phyloP scores from a whole-genome alignment of 2,329 filamentous ascomycete species.

The Sclerotinia trifoliorum region DNA sequence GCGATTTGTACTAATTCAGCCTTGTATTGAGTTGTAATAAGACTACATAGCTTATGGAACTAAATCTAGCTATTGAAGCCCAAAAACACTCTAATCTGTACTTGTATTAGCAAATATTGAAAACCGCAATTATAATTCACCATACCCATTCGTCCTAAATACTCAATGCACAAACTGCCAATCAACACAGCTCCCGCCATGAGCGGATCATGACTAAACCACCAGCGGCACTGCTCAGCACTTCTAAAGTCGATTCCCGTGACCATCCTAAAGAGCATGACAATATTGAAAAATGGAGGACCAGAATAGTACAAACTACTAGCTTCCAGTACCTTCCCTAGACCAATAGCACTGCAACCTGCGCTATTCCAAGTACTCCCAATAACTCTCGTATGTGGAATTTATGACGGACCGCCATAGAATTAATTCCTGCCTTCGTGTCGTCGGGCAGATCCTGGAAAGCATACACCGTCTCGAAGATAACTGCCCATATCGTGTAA shows the following conservation, averaged over 20 bases:
- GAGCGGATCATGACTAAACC: conserved; percentile 10
- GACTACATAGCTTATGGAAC: too few species aligned
- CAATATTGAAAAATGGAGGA: not conserved
- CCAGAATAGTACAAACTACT: not conserved
- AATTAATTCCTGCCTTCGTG: conserved; percentile 19
- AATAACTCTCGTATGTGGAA: not conserved
- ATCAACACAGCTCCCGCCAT: not conserved
- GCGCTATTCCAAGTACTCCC: not conserved
- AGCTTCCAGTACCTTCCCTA: not conserved
- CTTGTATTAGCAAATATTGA: not conserved
- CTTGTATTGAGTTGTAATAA: too few species aligned
- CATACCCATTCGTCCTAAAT: not conserved
- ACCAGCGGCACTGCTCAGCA: conserved; percentile 15
- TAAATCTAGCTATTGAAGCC: not conserved
- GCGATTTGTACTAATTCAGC: too few species aligned
- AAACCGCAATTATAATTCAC: not conserved
- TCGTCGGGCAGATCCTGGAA: conserved; percentile 23
- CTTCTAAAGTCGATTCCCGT: conserved; percentile 11
- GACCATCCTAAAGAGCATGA: conserved; percentile 6
- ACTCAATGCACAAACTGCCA: not conserved
- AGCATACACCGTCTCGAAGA: conserved; percentile 22
- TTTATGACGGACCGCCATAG: conserved; percentile 9
- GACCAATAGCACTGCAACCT: not conserved
- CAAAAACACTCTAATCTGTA: not conserved
- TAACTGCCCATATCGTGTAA: conserved; percentile 14